These are phyloP conservation scores for Cynara cardunculus DNA, from an alignment of 129 eudicot species.

Conservation along the genomic window DNA sequence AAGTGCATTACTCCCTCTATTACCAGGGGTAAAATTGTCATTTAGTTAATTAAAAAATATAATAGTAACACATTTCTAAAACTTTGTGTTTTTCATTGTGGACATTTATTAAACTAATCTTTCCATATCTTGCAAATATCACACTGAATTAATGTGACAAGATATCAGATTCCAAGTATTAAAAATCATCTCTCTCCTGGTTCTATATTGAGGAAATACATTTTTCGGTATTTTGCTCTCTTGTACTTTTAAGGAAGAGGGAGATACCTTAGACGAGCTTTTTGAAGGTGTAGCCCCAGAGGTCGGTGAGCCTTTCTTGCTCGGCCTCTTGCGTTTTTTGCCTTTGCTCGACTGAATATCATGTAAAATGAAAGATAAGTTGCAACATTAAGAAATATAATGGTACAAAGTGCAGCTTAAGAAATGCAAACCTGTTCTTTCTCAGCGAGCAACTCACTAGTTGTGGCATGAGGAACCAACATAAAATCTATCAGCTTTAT, in stretches of 20 bases:
- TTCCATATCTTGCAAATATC: neutral
- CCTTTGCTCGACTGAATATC: conserved; percentile 56
- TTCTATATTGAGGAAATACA: neutral
- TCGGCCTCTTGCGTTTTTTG: conserved; percentile 64
- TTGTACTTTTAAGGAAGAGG: neutral
- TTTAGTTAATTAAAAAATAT: neutral
- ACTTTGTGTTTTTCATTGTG: neutral
- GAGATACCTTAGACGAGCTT: conserved; percentile 73
- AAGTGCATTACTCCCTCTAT: neutral
- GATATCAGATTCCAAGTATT: neutral
- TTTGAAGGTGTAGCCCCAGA: conserved; percentile 52
- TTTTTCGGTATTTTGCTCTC: neutral
- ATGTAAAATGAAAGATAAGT: conserved; percentile 8
- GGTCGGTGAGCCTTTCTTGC: conserved; percentile 50
- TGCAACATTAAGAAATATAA: neutral
- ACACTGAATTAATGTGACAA: neutral
- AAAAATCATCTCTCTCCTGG: neutral
- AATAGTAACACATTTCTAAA: neutral
- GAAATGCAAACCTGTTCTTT: conserved; percentile 69
- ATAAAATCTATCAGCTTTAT: conserved; percentile 78
- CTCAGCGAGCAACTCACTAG: conserved; percentile 70
- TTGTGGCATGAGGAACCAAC: conserved; percentile 81
- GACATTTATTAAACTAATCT: neutral
- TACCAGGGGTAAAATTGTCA: neutral
- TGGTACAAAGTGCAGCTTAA: neutral